These are phyloP conservation scores for Hamigera avellanea DNA, from an alignment of 495 filamentous ascomycete species.

Conservation along the genomic window DNA sequence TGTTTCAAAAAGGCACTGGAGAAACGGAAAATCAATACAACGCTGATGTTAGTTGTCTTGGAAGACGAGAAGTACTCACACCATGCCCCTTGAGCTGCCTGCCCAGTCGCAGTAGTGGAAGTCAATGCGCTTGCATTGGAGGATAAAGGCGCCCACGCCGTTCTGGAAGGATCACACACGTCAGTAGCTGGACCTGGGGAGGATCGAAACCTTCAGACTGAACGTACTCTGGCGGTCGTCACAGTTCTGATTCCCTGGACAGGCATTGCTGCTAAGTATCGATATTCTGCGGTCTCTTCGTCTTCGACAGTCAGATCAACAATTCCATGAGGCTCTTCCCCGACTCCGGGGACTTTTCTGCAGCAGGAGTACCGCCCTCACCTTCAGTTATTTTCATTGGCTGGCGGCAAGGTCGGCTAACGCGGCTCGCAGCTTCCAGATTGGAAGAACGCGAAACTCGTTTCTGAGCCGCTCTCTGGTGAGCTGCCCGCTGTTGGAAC, in stretches of 20 bases:
- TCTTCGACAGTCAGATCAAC: too few relatives aligned
- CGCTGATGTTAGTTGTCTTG: not conserved
- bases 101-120: slow-evolving; percentile 96
- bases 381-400: slow-evolving; percentile 13
- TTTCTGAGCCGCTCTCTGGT: too few relatives aligned
- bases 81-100: slow-evolving; percentile 88
- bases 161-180: slow-evolving; percentile 44
- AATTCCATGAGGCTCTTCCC: not conserved
- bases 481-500: too few relatives aligned
- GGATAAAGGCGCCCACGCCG: slow-evolving; percentile 90
- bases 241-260: slow-evolving; percentile 45
- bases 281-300: not conserved
- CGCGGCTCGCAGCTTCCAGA: slow-evolving; percentile 2
- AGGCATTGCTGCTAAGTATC: slow-evolving; percentile 48
- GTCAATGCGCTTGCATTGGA: slow-evolving; percentile 91
- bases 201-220: not conserved
- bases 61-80: slow-evolving; percentile 44
- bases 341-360: not conserved
- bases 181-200: too few relatives aligned
- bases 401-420: slow-evolving; percentile 12
- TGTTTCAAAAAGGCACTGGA: slow-evolving; percentile 70
- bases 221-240: slow-evolving; percentile 26
- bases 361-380: slow-evolving; percentile 1
- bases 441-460: not conserved
- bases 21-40: slow-evolving; percentile 2